Conservation (phyloP, 257 asterid species). For the Ligustrum vulgare region DNA sequence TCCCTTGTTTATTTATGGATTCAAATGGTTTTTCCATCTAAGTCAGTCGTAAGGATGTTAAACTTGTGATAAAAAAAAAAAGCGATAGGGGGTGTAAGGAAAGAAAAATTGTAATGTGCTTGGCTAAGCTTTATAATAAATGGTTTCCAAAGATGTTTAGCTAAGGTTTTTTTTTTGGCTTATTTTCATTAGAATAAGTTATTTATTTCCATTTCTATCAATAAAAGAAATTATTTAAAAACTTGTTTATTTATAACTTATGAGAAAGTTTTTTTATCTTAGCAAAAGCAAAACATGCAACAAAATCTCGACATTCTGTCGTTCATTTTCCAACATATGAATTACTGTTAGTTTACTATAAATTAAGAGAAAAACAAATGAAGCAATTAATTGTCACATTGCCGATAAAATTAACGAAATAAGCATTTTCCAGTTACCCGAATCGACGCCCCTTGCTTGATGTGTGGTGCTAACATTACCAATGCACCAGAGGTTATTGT, state of each 20-base stretch:
- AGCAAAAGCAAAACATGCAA: neutral
- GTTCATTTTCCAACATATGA: neutral
- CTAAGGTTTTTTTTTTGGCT: neutral
- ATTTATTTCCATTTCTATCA: neutral
- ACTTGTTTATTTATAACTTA: neutral
- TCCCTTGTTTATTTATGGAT: slow-evolving; percentile 47
- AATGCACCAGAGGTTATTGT: no score
- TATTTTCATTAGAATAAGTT: neutral
- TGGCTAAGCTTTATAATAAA: neutral
- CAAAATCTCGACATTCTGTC: neutral
- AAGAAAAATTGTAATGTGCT: no score
- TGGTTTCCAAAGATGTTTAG: neutral
- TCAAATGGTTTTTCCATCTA: slow-evolving; percentile 62
- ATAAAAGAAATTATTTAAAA: neutral
- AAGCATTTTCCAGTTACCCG: slow-evolving; percentile 87
- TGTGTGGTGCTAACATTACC: no score
- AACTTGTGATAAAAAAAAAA: no score
- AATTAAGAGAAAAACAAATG: neutral
- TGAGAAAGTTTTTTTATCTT: neutral
- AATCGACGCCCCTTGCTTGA: slow-evolving; percentile 73
- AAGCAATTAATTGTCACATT: neutral
- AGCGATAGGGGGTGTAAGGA: neutral
- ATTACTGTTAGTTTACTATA: neutral
- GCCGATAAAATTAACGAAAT: neutral
- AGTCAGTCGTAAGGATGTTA: neutral